Conservation (phyloP, 2,329 filamentous ascomycete genomes). For the Leptographium wingfieldii region DNA sequence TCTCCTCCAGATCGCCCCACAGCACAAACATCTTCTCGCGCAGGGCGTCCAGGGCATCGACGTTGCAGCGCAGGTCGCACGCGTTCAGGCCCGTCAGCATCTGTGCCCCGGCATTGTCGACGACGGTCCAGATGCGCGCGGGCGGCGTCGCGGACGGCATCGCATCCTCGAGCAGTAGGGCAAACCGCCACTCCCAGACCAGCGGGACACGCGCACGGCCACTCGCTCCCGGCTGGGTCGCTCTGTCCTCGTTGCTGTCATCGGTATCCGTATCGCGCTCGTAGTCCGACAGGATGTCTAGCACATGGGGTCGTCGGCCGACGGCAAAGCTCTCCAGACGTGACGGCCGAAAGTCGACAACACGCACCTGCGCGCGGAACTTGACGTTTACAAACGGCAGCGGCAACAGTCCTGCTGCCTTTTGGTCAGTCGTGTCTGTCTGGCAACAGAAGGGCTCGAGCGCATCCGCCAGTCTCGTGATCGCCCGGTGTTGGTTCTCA, state of each 20-base stretch:
- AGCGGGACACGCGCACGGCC: background rate
- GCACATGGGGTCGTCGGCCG: constrained; percentile 31
- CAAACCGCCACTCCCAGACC: constrained; percentile 76
- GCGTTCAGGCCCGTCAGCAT: constrained; percentile 36
- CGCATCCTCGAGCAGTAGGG: constrained; percentile 63
- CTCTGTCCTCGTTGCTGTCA: constrained; percentile 16
- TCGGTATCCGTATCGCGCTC: constrained; percentile 19
- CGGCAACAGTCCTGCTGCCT: constrained; percentile 18
- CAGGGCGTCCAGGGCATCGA: constrained; percentile 35
- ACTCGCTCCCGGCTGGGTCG: constrained; percentile 17
- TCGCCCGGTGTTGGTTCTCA: constrained; percentile 26
- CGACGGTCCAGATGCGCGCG: constrained; percentile 50
- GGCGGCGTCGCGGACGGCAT: constrained; percentile 27
- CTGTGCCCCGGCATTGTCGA: constrained; percentile 45
- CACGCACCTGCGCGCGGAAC: constrained; percentile 58
- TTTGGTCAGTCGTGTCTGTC: constrained; percentile 20
- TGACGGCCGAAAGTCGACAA: constrained; percentile 68
- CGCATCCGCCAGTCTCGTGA: constrained; percentile 26
- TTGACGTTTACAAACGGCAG: constrained; percentile 65
- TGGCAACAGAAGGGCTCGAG: constrained; percentile 22
- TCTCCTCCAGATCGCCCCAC: constrained; percentile 78
- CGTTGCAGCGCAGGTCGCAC: constrained; percentile 41
- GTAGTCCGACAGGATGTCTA: constrained; percentile 35
- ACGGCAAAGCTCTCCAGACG: constrained; percentile 58
- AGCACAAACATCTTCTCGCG: constrained; percentile 61